Evolutionary conservation across 2,329 filamentous ascomycete species (phyloP).

Genomic region (Cladosporium sp.): DNA sequence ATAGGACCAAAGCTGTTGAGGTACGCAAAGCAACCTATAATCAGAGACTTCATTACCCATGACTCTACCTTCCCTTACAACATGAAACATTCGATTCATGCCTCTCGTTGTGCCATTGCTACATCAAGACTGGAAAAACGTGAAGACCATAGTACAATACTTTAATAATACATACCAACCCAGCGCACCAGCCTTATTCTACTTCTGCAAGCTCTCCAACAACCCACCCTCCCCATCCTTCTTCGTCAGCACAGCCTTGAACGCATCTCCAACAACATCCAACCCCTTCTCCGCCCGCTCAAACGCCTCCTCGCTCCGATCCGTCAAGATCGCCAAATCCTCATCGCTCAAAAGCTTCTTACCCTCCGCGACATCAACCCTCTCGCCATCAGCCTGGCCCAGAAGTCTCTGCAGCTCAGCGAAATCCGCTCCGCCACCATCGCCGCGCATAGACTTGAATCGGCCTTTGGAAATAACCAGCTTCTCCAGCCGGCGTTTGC

Average conservation of each 20-base stretch:
- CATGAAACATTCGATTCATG: no score
- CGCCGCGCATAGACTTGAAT: constrained; percentile 62
- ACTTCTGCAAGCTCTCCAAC: constrained; percentile 52
- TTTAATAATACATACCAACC: background rate
- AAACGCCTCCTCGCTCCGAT: constrained; percentile 70
- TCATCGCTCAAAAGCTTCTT: constrained; percentile 70
- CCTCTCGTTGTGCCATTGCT: background rate
- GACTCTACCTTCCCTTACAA: no score
- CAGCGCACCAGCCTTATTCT: background rate
- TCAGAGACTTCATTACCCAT: no score
- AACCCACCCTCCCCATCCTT: constrained; percentile 51
- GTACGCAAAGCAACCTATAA: no score
- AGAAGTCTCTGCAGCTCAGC: constrained; percentile 52
- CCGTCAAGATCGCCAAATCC: constrained; percentile 77
- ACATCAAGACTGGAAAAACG: background rate
- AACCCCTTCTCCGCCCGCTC: constrained; percentile 75
- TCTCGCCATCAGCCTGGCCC: constrained; percentile 66
- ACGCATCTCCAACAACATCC: constrained; percentile 64
- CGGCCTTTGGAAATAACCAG: constrained; percentile 93
- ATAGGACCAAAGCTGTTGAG: no score
- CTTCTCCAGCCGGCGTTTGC: constrained; percentile 89
- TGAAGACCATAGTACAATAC: background rate
- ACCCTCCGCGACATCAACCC: constrained; percentile 59
- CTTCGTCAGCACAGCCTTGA: constrained; percentile 71
- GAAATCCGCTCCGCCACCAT: constrained; percentile 50